phyloP scores from a whole-genome alignment of 106 monocot genomes.

The Narthecium ossifragum region DNA sequence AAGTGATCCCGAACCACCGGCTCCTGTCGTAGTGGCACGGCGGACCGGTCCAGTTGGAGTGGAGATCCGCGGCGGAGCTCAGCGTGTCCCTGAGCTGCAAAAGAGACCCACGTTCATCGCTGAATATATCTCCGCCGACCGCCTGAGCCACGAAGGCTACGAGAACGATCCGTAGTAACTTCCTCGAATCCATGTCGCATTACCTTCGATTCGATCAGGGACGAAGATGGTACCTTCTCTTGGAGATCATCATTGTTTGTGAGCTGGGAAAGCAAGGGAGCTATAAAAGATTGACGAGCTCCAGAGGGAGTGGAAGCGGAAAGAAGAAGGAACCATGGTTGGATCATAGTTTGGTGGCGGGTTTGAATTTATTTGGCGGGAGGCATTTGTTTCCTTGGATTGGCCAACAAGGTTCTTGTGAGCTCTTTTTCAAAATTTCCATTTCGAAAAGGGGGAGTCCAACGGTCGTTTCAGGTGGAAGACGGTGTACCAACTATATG shows the following conservation, averaged over 20 bases:
- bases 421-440: too few species aligned
- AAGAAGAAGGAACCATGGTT: slow-evolving; percentile 11
- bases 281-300: not conserved
- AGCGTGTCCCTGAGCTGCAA: slow-evolving; percentile 44
- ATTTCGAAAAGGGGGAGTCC: too few species aligned
- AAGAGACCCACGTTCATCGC: slow-evolving; percentile 26
- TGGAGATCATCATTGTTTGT: not conserved
- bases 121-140: slow-evolving; percentile 5
- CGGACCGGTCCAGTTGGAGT: slow-evolving; percentile 65
- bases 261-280: slow-evolving; percentile 27
- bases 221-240: not conserved
- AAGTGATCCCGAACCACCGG: slow-evolving; percentile 55
- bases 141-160: not conserved
- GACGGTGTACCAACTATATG: too few species aligned
- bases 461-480: too few species aligned
- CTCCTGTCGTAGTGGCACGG: slow-evolving; percentile 33
- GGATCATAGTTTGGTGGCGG: slow-evolving; percentile 1
- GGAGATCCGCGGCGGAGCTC: slow-evolving; percentile 28
- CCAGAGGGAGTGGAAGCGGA: slow-evolving; percentile 5
- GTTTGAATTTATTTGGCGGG: slow-evolving; percentile 12
- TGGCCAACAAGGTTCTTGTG: slow-evolving; percentile 26
- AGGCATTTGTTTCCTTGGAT: slow-evolving; percentile 9
- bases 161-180: not conserved
- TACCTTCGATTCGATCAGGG: not conserved
- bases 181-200: not conserved